Base-by-base conservation (phyloP, 2,329 filamentous ascomycete genomes). In the Paracamarosporium sp. region DNA sequence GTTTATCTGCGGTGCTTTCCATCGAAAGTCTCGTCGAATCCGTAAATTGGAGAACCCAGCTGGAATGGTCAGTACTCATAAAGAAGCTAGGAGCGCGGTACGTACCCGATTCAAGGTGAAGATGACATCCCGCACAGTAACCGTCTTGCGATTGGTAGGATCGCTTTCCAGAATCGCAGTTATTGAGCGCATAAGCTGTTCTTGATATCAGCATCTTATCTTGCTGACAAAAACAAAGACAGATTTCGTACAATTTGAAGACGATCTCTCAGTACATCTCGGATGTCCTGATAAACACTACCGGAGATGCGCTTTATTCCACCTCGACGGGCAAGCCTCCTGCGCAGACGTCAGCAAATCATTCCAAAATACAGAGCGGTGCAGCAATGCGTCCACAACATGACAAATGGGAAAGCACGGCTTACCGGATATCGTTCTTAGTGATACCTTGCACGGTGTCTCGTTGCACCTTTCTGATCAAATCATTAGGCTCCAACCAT, bases 301-400 rank as follows among this genome's bases (percentile, higher is more conserved):
- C 71, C 83, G 0, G 87, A 88, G 8, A 93, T 92, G 0, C 90
- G 81, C 71, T 93, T 93, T 0, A 94, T 88, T 0, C 91, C 91
- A 1, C 90, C 91, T 6, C 91, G 86, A 5, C 91, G 85, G 1
- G 91, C 91, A 0, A 94, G 76, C 38, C 90, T 88, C 63, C 90
- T 75, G 31, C 6, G n/a, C 31, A 3, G 8, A 36, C 4, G 38
- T 71, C 50, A 68, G 63, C 30, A 55, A 38, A 31, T 28, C 22
- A 27, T 5, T 13, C 15, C 11, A 27, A 27, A 8, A 12, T 27
- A 44, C 24, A 41, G 15, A 27, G 22, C 11, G 22, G 22, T 27
- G 9, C 40, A 25, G 40, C 12, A 28, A 5, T 11, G 46, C 9
- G 20, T 8, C 22, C 27, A n/a, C n/a, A 31, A 27, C 9, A 22